Percentiles rank a stretch among this genome's conserved stretches.
These are phyloP conservation scores for Podospora pseudopauciseta DNA, from an alignment of 495 filamentous ascomycete genomes.

Conservation along the genomic window DNA sequence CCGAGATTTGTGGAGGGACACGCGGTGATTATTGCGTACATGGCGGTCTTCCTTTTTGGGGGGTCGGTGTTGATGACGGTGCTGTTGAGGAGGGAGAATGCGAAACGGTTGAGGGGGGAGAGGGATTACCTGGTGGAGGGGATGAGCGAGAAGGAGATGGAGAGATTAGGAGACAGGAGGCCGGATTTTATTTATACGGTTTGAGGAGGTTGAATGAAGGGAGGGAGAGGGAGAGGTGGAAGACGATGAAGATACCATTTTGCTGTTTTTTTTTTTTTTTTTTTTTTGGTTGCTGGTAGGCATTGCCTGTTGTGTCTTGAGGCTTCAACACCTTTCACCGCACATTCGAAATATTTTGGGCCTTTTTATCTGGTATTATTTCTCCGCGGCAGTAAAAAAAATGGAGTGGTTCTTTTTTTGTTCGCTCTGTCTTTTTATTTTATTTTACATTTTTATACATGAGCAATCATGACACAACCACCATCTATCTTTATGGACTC, in stretches of 20 bases:
- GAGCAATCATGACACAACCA: neutral
- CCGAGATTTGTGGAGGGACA: conserved; percentile 49
- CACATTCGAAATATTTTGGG: no score
- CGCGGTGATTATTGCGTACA: conserved; percentile 45
- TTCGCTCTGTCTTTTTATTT: neutral
- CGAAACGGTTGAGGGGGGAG: conserved; percentile 56
- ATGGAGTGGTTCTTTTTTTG: neutral
- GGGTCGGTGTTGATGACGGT: conserved; percentile 59
- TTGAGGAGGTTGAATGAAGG: conserved; percentile 6
- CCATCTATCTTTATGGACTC: neutral
- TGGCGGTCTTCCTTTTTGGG: conserved; percentile 49
- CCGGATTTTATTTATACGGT: conserved; percentile 77
- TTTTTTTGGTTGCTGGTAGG: neutral
- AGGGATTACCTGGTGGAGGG: conserved; percentile 67
- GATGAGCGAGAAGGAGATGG: conserved; percentile 54
- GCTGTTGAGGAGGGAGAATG: conserved; percentile 64
- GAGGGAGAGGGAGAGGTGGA: neutral
- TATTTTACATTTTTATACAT: neutral
- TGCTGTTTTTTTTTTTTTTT: neutral
- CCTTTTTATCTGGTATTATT: no score
- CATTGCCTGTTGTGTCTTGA: neutral
- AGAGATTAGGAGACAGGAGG: conserved; percentile 63
- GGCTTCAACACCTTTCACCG: neutral
- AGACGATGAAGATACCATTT: neutral
- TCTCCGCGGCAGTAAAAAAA: no score